phyloP scores from a whole-genome alignment of 768 basidiomycete species.

The Pleurotus cornucopiae region DNA sequence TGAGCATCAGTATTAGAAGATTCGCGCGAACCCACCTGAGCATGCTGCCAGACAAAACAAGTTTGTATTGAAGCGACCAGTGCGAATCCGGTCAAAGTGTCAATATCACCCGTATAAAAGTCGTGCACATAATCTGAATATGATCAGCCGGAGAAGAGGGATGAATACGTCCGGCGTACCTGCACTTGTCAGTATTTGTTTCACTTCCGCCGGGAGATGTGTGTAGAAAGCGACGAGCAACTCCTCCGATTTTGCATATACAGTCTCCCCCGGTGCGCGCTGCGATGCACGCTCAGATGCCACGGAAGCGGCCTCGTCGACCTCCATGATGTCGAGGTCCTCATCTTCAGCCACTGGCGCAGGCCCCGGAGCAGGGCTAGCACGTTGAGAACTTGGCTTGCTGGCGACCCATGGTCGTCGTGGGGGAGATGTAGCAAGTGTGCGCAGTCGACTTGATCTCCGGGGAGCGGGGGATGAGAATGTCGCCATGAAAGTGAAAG shows the following conservation, averaged over 20 bases:
- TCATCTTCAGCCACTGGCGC: constrained; percentile 28
- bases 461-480: constrained; percentile 4
- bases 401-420: constrained; percentile 10
- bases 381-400: constrained; percentile 34
- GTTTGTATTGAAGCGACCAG: constrained; percentile 67
- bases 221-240: constrained; percentile 65
- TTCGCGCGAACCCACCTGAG: constrained; percentile 38
- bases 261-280: constrained; percentile 32
- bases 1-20: neutral
- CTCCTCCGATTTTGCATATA: constrained; percentile 75
- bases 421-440: constrained; percentile 1
- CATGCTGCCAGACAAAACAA: constrained; percentile 83
- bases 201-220: constrained; percentile 68
- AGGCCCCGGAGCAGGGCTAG: constrained; percentile 30
- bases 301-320: constrained; percentile 49
- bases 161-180: constrained; percentile 35
- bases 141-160: neutral
- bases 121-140: constrained; percentile 24
- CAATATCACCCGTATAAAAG: constrained; percentile 66
- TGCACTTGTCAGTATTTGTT: constrained; percentile 63
- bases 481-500: neutral
- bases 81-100: constrained; percentile 69
- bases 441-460: constrained; percentile 2
- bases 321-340: constrained; percentile 60
- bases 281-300: constrained; percentile 31